Conservation (phyloP, 139 green algal species). For the Coccomyxa sp. region DNA sequence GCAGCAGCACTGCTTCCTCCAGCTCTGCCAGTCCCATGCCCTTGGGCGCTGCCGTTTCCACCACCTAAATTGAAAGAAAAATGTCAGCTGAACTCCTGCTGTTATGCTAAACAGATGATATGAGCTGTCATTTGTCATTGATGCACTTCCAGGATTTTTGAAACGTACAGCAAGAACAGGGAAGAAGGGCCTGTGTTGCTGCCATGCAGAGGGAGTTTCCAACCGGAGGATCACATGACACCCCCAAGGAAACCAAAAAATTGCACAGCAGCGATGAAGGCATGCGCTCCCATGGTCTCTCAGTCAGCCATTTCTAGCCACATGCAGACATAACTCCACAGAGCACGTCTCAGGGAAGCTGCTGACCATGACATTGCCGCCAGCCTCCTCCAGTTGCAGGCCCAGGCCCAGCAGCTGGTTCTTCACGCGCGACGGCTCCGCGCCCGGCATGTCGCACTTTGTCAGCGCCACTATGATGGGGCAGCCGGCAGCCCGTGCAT, state of each 20-base stretch:
- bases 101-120: not conserved
- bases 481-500: conserved; percentile 56
- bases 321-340: not conserved
- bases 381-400: conserved; percentile 82
- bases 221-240: too few relatives aligned
- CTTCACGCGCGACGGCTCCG: conserved; percentile 41
- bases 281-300: too few relatives aligned
- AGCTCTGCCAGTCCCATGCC: conserved; percentile 68
- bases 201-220: too few relatives aligned
- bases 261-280: too few relatives aligned
- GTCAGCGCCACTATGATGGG: conserved; percentile 86
- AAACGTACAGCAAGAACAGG: too few relatives aligned
- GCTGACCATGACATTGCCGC: conserved; percentile 36
- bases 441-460: conserved; percentile 48
- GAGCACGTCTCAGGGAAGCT: not conserved
- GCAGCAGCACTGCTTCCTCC: conserved; percentile 83
- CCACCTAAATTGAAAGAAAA: conserved; percentile 34
- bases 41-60: conserved; percentile 58
- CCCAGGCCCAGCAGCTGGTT: conserved; percentile 64
- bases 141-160: not conserved
- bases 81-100: not conserved
- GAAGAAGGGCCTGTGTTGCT: too few relatives aligned
- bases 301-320: not conserved
- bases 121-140: not conserved
- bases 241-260: too few relatives aligned